Conservation (phyloP, 805 yeast genomes). For the Yarrowia sp. region DNA sequence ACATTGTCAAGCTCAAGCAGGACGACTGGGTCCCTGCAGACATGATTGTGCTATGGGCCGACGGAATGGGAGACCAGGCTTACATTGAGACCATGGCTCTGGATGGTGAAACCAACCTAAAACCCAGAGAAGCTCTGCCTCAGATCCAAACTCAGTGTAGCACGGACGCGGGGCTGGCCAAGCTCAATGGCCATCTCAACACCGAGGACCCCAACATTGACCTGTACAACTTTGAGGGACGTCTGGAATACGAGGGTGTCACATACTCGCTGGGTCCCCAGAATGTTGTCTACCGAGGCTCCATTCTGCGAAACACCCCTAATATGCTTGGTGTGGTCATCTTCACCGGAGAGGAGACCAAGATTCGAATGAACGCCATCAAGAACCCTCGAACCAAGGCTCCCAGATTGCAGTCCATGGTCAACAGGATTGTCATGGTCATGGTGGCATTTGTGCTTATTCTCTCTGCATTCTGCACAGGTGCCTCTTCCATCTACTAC, state of each 20-base stretch:
- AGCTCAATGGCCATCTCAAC: conserved; percentile 58
- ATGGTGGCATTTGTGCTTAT: conserved; percentile 84
- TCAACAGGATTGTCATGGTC: conserved; percentile 81
- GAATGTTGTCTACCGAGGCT: conserved; percentile 89
- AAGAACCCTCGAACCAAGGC: conserved; percentile 90
- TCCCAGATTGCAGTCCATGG: conserved; percentile 84
- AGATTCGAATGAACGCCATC: conserved; percentile 92
- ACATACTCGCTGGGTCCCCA: conserved; percentile 74
- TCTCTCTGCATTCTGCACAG: conserved; percentile 78
- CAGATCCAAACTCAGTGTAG: conserved; percentile 63
- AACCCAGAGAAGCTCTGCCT: conserved; percentile 71
- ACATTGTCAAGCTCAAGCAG: conserved; percentile 70
- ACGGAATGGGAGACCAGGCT: conserved; percentile 62
- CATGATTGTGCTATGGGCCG: conserved; percentile 71
- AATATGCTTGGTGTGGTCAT: conserved; percentile 78
- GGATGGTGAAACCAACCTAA: conserved; percentile 96
- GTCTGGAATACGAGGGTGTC: conserved; percentile 51
- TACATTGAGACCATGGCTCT: conserved; percentile 95
- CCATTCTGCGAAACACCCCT: conserved; percentile 83
- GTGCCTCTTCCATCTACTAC: conserved; percentile 71
- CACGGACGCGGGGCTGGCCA: conserved; percentile 55
- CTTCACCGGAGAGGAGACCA: conserved; percentile 95
- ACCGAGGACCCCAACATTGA: conserved; percentile 93
- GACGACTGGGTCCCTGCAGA: conserved; percentile 98
- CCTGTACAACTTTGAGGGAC: conserved; percentile 89